Percentiles rank a stretch among this genome's conserved stretches.
Conservation (phyloP, 257 asterid species). For the Solanum gracilifrons region DNA sequence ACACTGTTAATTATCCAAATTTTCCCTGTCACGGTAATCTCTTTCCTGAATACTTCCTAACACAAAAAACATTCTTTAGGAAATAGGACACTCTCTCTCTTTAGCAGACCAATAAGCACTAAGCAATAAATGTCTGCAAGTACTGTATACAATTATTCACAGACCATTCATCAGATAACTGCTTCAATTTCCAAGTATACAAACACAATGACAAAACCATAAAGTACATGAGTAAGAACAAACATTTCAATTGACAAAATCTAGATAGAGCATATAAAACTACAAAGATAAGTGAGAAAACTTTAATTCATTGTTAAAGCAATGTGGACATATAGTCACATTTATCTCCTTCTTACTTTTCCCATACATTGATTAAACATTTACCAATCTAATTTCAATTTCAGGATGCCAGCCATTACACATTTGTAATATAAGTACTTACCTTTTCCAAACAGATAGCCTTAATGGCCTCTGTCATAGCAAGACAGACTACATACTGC, state of each 20-base stretch:
- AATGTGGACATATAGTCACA: neutral
- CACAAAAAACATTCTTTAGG: neutral
- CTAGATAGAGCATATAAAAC: neutral
- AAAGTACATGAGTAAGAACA: neutral
- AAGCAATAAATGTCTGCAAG: neutral
- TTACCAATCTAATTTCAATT: neutral
- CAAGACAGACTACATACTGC: constrained; percentile 82
- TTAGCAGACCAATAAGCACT: neutral
- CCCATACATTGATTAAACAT: neutral
- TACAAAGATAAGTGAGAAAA: neutral
- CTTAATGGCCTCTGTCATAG: constrained; percentile 81
- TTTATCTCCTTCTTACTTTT: neutral
- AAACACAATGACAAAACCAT: neutral
- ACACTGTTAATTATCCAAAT: neutral
- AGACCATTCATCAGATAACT: neutral
- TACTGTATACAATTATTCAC: neutral
- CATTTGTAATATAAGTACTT: constrained; percentile 11
- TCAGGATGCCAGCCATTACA: neutral
- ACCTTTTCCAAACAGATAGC: constrained; percentile 59
- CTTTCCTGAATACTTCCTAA: neutral
- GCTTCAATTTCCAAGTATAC: neutral
- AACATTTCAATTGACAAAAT: neutral
- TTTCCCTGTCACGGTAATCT: neutral
- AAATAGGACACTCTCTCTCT: neutral
- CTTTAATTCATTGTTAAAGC: neutral